Evolutionary conservation across 2,329 filamentous ascomycete species (phyloP).

Genomic region (Alternaria gaisen): DNA sequence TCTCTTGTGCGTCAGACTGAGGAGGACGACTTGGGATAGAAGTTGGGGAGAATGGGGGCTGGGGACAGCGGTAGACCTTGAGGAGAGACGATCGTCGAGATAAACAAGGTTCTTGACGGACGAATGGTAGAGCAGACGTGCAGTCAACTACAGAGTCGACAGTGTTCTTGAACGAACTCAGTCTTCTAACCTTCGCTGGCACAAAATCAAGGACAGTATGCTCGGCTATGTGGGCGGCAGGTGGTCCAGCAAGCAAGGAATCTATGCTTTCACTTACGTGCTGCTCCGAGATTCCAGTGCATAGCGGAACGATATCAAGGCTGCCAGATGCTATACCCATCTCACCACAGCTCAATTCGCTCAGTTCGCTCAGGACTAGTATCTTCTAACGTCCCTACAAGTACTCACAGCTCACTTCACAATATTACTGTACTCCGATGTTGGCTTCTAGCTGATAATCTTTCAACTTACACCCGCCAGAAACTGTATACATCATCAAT

Average conservation of each 20-base stretch:
- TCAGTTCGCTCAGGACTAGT: not conserved
- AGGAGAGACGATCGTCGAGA: not conserved
- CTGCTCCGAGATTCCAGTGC: not conserved
- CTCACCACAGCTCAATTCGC: not conserved
- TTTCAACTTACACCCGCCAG: not conserved
- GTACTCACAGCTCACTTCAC: not conserved
- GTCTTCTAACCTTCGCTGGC: not conserved
- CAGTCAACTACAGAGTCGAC: not conserved
- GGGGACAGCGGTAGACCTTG: not conserved
- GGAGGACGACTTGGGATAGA: not conserved
- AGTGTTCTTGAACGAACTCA: not conserved
- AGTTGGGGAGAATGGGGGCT: too few species aligned
- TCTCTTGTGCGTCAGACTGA: not conserved
- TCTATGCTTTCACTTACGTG: not conserved
- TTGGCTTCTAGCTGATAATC: not conserved
- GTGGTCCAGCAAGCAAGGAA: not conserved
- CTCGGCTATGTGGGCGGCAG: not conserved
- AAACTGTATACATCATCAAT: not conserved
- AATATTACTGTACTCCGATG: not conserved
- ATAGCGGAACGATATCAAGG: not conserved
- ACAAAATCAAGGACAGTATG: not conserved
- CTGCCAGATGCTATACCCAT: not conserved
- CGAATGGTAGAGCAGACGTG: not conserved
- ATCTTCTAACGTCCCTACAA: not conserved
- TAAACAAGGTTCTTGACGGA: too few species aligned